A percentile compares a stretch with the other conserved stretches of the same genome.
phyloP scores from a whole-genome alignment of 2,329 filamentous ascomycete species.

The Monilinia polystroma region DNA sequence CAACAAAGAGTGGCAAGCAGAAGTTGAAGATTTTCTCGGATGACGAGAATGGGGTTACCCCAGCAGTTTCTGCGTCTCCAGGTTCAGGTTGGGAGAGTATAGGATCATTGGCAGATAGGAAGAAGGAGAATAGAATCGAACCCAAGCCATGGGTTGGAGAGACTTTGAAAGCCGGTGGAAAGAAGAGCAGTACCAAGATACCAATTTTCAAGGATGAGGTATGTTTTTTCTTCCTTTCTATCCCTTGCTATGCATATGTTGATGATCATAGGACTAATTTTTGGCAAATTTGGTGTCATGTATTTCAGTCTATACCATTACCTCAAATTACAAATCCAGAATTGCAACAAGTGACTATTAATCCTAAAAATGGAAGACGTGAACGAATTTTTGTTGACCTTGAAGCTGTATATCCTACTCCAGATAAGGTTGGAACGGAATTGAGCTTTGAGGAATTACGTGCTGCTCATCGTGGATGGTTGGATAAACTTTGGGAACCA shows the following conservation, averaged over 20 bases:
- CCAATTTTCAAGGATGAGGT: constrained; percentile 94
- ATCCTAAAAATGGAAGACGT: constrained; percentile 73
- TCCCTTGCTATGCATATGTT: constrained; percentile 60
- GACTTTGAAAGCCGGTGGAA: constrained; percentile 82
- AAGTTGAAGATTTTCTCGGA: constrained; percentile 18
- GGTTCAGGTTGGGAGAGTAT: constrained; percentile 3
- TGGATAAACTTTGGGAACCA: constrained; percentile 56
- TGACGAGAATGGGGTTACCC: constrained; percentile 9
- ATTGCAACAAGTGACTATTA: constrained; percentile 76
- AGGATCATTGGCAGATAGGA: constrained; percentile 72
- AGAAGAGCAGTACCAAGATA: constrained; percentile 80
- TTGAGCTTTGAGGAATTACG: constrained; percentile 90
- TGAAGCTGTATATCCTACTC: constrained; percentile 78
- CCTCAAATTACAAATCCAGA: constrained; percentile 52
- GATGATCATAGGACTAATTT: constrained; percentile 97
- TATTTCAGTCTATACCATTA: constrained; percentile 56
- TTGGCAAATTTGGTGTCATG: constrained; percentile 52
- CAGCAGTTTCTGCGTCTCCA: constrained; percentile 4
- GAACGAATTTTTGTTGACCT: constrained; percentile 88
- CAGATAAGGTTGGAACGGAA: constrained; percentile 68
- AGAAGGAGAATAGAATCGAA: constrained; percentile 89
- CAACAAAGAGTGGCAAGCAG: constrained; percentile 56
- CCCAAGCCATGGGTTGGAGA: constrained; percentile 90
- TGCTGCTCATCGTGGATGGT: constrained; percentile 71
- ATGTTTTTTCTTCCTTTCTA: constrained; percentile 51